A percentile compares a stretch with the other conserved stretches of the same genome.
These are phyloP conservation scores for Globisporangium megalacanthum DNA, from an alignment of 352 stramenopile genomes.

Conservation along the genomic window DNA sequence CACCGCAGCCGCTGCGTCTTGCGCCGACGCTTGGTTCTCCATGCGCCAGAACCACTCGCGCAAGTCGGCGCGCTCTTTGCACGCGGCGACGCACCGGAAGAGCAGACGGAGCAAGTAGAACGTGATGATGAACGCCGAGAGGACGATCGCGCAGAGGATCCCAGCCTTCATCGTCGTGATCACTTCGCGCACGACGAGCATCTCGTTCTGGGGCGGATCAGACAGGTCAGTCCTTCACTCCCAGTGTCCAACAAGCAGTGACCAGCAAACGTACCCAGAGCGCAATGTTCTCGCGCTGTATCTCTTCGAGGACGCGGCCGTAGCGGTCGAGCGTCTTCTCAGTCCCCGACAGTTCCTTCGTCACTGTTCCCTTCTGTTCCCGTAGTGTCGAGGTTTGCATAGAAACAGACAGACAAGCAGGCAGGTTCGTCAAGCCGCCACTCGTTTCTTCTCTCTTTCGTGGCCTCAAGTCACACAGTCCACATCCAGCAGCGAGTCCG, in stretches of 20 bases:
- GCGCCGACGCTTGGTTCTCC: slow-evolving; percentile 20
- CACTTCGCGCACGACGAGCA: slow-evolving; percentile 71
- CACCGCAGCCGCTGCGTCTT: slow-evolving; percentile 11
- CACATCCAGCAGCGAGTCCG: neutral
- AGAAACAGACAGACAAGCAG: neutral
- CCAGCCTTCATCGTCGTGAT: slow-evolving; percentile 86
- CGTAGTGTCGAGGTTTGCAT: no score
- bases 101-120: slow-evolving; percentile 69
- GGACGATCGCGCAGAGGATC: slow-evolving; percentile 64
- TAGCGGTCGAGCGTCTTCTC: slow-evolving; percentile 28
- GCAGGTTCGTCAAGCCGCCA: neutral
- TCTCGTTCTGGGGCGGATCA: slow-evolving; percentile 43
- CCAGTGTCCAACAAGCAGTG: neutral
- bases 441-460: no score
- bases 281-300: slow-evolving; percentile 44
- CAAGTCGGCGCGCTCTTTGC: slow-evolving; percentile 63
- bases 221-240: neutral
- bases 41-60: slow-evolving; percentile 78
- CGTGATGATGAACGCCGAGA: slow-evolving; percentile 66
- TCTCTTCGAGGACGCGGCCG: slow-evolving; percentile 29
- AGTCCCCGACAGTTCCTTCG: slow-evolving; percentile 23
- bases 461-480: neutral
- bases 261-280: slow-evolving; percentile 27
- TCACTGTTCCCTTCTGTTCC: slow-evolving; percentile 32
- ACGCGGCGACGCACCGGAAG: slow-evolving; percentile 62